Evolutionary conservation across 495 filamentous ascomycete species (phyloP).

Genomic region (Hyaloscypha variabilis): DNA sequence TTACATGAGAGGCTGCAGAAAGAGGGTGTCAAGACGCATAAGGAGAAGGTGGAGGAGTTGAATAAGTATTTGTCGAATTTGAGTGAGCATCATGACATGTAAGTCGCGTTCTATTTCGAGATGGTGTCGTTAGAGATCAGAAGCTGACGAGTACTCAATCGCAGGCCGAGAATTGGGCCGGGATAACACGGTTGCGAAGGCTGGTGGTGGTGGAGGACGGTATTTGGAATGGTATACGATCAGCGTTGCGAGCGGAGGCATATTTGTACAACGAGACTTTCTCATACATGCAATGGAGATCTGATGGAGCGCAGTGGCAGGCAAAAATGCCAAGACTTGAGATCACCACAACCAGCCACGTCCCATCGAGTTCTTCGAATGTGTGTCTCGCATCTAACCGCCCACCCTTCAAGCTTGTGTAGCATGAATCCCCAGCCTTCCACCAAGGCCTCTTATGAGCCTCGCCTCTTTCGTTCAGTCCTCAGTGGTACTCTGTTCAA

Average conservation of each 20-base stretch:
- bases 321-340: no score
- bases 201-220: not conserved
- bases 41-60: constrained; percentile 92
- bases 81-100: constrained; percentile 98
- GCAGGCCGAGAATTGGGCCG: constrained; percentile 26
- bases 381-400: no score
- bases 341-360: no score
- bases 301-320: no score
- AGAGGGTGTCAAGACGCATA: constrained; percentile 83
- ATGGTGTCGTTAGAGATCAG: not conserved
- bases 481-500: no score
- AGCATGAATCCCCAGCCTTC: no score
- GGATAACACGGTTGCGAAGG: constrained; percentile 15
- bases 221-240: not conserved
- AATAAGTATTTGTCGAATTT: constrained; percentile 90
- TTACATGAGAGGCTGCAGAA: constrained; percentile 75
- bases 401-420: no score
- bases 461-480: no score
- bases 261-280: not conserved
- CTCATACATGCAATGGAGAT: not conserved
- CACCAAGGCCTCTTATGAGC: no score
- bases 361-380: no score
- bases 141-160: not conserved
- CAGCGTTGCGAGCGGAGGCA: not conserved
- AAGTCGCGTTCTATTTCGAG: constrained; percentile 1